Evolutionary conservation across 192 early-diverging fungal species (phyloP).

Genomic region (Pecoramyces ruminantium): DNA sequence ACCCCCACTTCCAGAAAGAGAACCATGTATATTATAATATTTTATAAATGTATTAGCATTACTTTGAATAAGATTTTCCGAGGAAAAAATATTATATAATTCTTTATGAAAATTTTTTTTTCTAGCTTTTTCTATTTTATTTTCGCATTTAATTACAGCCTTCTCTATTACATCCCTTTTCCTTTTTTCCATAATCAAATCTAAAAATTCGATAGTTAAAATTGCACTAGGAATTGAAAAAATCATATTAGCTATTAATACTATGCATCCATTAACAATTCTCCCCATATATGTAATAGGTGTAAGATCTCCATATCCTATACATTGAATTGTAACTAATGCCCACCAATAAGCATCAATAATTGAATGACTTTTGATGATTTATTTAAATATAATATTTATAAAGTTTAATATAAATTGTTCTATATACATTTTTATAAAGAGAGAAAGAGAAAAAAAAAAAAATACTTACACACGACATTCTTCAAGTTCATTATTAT

Average conservation of each 20-base stretch:
- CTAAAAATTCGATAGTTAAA: background rate
- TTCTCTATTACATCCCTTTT: background rate
- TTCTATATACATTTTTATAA: too few species aligned
- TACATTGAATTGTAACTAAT: background rate
- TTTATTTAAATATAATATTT: too few species aligned
- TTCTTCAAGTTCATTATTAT: background rate
- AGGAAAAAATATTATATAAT: background rate
- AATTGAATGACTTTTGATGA: background rate
- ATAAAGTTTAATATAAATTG: too few species aligned
- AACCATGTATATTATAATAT: background rate
- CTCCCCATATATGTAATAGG: background rate
- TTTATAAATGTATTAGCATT: background rate
- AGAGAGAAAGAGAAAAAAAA: too few species aligned
- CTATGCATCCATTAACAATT: background rate
- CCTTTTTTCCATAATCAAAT: background rate
- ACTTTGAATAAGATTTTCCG: background rate
- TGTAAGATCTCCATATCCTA: background rate
- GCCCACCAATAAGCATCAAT: background rate
- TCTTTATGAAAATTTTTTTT: background rate
- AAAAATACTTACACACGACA: background rate
- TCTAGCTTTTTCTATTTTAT: background rate
- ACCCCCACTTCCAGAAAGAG: background rate
- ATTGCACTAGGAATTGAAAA: background rate
- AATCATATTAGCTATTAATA: background rate
- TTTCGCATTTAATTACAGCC: background rate